Percentiles rank a stretch among this genome's conserved stretches.
phyloP scores from a whole-genome alignment of 2,329 filamentous ascomycete species.

The Colletotrichum eleusines region DNA sequence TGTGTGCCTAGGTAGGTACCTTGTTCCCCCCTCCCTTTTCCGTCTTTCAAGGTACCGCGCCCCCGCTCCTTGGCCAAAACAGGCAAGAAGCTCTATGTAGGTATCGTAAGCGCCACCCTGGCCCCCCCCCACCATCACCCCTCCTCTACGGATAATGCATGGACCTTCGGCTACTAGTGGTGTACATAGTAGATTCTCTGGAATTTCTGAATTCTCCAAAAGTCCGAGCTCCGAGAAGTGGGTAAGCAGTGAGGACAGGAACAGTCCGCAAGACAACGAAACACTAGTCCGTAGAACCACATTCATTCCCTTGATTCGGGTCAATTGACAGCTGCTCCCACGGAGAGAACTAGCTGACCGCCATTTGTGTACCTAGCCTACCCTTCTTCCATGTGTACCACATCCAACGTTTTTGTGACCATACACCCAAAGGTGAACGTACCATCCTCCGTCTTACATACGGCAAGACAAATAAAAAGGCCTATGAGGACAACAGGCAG shows the following conservation, averaged over 20 bases:
- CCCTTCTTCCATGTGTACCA: not conserved
- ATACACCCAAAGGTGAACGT: not conserved
- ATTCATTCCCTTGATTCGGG: not conserved
- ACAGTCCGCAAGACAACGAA: conserved; percentile 22
- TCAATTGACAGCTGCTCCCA: conserved; percentile 4
- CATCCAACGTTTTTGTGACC: not conserved
- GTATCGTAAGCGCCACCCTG: conserved; percentile 2
- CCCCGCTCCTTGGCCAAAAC: conserved; percentile 22
- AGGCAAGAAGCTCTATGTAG: conserved; percentile 40
- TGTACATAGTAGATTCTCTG: conserved; percentile 9
- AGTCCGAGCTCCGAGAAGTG: conserved; percentile 29
- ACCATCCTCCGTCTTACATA: not conserved
- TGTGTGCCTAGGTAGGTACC: not conserved
- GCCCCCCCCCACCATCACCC: not conserved
- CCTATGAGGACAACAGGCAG: not conserved
- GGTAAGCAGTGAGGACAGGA: conserved; percentile 4
- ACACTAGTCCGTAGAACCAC: not conserved
- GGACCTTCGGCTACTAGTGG: no score
- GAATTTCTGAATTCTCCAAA: conserved; percentile 4
- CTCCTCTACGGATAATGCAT: not conserved
- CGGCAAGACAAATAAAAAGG: not conserved
- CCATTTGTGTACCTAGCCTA: not conserved
- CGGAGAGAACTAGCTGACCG: not conserved
- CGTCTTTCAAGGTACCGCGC: not conserved
- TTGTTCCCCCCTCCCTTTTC: not conserved